These are phyloP conservation scores for Endothia cerciana DNA, from an alignment of 2,329 filamentous ascomycete genomes.

Conservation along the genomic window DNA sequence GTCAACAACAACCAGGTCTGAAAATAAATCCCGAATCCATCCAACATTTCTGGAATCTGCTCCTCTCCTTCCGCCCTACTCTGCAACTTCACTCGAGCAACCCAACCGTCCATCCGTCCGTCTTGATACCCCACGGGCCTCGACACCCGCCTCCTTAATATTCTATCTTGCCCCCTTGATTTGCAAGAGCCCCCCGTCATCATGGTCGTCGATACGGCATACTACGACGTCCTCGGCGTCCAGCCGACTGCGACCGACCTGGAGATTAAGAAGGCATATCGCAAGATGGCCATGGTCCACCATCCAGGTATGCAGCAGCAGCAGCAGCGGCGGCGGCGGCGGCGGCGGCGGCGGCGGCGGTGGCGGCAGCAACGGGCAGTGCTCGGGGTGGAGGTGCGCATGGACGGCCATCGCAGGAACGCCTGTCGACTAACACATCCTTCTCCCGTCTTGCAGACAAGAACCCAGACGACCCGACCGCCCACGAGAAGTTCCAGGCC, in stretches of 20 bases:
- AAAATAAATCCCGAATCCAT: too few relatives aligned
- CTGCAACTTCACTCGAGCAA: constrained; percentile 3
- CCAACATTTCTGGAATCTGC: constrained; percentile 8
- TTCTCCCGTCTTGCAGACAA: constrained; percentile 67
- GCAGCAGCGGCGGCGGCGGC: too few relatives aligned
- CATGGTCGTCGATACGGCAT: constrained; percentile 88
- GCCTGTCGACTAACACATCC: not conserved
- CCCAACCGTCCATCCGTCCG: not conserved
- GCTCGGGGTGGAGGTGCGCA: not conserved
- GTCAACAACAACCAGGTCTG: constrained; percentile 6
- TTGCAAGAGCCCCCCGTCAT: constrained; percentile 32
- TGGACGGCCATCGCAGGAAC: not conserved
- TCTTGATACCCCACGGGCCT: not conserved
- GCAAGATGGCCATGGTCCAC: constrained; percentile 90
- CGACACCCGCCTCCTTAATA: not conserved
- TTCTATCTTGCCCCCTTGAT: not conserved
- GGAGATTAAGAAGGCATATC: constrained; percentile 96
- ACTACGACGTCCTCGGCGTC: constrained; percentile 87
- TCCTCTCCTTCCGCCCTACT: not conserved
- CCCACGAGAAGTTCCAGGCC: constrained; percentile 91
- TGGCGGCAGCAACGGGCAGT: too few relatives aligned
- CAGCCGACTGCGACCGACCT: constrained; percentile 83
- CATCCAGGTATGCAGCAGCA: constrained; percentile 70
- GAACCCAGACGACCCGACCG: constrained; percentile 93
- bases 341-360: too few relatives aligned